These are phyloP conservation scores for Aspergillus biplanus DNA, from an alignment of 495 filamentous ascomycete species.

Conservation along the genomic window DNA sequence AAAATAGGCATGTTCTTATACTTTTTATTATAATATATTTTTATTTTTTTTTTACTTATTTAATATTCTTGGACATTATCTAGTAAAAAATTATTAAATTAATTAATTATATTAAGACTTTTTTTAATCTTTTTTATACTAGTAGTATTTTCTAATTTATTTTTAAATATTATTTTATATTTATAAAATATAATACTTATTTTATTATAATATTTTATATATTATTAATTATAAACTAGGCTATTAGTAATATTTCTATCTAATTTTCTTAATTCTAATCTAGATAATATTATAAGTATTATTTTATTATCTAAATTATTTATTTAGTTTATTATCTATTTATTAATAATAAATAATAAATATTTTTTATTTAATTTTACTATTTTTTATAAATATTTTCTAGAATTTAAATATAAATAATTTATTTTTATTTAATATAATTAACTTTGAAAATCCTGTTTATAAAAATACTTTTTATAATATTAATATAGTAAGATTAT, in stretches of 20 bases:
- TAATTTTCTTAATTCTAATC: background rate
- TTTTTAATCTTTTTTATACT: too few relatives aligned
- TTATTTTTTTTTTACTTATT: too few relatives aligned
- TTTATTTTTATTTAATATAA: background rate
- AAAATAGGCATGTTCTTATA: too few relatives aligned
- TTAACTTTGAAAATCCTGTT: background rate
- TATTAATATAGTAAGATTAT: background rate
- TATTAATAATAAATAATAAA: background rate
- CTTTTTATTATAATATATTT: too few relatives aligned
- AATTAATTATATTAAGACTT: background rate
- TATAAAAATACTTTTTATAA: conserved; percentile 4
- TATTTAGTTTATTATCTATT: background rate
- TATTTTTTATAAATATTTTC: background rate
- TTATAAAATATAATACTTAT: too few relatives aligned
- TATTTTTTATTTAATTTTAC: background rate
- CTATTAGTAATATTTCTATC: background rate
- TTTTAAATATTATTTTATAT: too few relatives aligned
- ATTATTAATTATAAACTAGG: background rate
- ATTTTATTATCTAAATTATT: background rate
- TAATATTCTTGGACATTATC: too few relatives aligned
- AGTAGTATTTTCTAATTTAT: too few relatives aligned
- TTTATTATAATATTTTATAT: too few relatives aligned
- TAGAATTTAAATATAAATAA: conserved; percentile 4
- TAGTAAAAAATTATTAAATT: too few relatives aligned
- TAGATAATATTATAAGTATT: too few relatives aligned